Conservation (phyloP, 305 asterid genomes). For the Stenogyne calaminthoides region DNA sequence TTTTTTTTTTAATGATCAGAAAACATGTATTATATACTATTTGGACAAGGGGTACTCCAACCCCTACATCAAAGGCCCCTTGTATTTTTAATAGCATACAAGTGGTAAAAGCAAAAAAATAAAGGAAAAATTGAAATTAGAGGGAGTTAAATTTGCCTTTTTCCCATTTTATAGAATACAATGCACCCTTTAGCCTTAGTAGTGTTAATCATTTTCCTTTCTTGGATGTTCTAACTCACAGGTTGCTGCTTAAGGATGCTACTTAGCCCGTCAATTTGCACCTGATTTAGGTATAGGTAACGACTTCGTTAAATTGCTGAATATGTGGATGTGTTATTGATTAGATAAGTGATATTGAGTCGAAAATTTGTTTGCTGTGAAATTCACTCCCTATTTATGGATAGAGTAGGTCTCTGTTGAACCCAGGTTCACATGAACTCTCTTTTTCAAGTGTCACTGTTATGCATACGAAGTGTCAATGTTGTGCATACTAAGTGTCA, state of each 20-base stretch:
- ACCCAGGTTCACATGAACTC: no score
- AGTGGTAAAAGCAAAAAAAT: neutral
- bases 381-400: neutral
- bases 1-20: no score
- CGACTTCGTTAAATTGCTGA: no score
- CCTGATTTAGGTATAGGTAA: constrained; percentile 36
- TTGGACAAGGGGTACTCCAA: no score
- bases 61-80: neutral
- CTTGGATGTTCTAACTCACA: constrained; percentile 26
- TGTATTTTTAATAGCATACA: neutral
- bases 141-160: neutral
- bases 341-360: neutral
- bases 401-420: neutral
- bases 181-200: neutral
- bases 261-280: constrained; percentile 24
- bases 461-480: no score
- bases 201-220: neutral
- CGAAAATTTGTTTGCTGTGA: neutral
- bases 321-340: neutral
- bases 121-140: no score
- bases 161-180: neutral
- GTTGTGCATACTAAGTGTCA: no score
- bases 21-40: no score
- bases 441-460: no score
- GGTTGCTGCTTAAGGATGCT: constrained; percentile 49